A percentile compares a stretch with the other conserved stretches of the same genome.
These are phyloP conservation scores for Diaporthe citriasiana DNA, from an alignment of 2,329 filamentous ascomycete species.

Conservation along the genomic window DNA sequence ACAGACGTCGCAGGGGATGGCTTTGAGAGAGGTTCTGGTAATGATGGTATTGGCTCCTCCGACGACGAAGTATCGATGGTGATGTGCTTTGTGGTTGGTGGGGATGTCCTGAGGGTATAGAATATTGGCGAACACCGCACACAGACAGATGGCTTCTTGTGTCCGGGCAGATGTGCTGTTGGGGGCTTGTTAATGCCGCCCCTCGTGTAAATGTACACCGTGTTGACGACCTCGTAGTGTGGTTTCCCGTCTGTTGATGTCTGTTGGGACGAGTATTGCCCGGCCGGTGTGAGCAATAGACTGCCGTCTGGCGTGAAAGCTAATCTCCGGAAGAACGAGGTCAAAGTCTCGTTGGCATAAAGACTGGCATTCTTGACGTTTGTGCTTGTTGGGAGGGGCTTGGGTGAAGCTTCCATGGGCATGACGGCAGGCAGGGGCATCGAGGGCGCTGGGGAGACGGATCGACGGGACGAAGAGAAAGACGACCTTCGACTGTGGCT, in stretches of 20 bases:
- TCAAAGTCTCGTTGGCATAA: conserved; percentile 96
- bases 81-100: conserved; percentile 84
- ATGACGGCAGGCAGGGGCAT: conserved; percentile 96
- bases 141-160: conserved; percentile 97
- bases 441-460: conserved; percentile 92
- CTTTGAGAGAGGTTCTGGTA: conserved; percentile 85
- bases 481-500: conserved; percentile 96
- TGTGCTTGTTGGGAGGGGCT: conserved; percentile 72
- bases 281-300: conserved; percentile 91
- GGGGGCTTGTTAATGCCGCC: conserved; percentile 97
- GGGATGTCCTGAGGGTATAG: conserved; percentile 81
- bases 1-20: conserved; percentile 70
- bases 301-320: conserved; percentile 97
- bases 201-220: conserved; percentile 97
- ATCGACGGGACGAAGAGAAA: conserved; percentile 86
- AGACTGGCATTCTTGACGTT: conserved; percentile 86
- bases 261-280: conserved; percentile 90
- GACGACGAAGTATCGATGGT: conserved; percentile 93
- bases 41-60: conserved; percentile 84
- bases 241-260: conserved; percentile 78
- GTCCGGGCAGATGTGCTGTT: conserved; percentile 92
- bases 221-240: conserved; percentile 91
- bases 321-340: conserved; percentile 94
- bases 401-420: conserved; percentile 91
- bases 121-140: conserved; percentile 93